Conservation (phyloP, 2,329 filamentous ascomycete genomes). For the Aulographum hederae region DNA sequence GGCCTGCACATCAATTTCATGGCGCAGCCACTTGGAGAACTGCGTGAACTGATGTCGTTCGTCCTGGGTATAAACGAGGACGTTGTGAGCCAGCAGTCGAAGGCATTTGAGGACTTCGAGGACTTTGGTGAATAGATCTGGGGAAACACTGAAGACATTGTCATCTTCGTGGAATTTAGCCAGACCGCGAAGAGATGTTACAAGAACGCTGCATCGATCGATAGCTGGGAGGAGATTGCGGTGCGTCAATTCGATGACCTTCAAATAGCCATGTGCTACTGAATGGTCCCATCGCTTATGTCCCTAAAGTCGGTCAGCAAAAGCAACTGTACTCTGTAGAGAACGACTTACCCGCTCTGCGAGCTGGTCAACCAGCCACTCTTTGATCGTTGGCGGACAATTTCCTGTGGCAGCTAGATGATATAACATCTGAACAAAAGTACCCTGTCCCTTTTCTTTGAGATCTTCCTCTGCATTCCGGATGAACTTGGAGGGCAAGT, state of each 20-base stretch:
- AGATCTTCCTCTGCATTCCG: conserved; percentile 61
- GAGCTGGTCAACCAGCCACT: conserved; percentile 78
- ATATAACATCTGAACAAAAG: conserved; percentile 59
- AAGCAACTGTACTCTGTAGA: conserved; percentile 6
- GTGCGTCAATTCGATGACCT: conserved; percentile 59
- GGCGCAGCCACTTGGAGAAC: conserved; percentile 71
- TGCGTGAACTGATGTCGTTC: conserved; percentile 61
- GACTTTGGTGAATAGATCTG: conserved; percentile 20
- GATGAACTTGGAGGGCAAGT: conserved; percentile 63
- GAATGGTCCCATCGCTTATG: conserved; percentile 93
- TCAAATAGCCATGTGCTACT: conserved; percentile 58
- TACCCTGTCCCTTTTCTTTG: conserved; percentile 42
- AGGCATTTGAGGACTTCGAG: conserved; percentile 58
- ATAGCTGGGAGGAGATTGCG: conserved; percentile 79
- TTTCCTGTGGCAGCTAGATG: conserved; percentile 74
- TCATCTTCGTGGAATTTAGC: conserved; percentile 61
- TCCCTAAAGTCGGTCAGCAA: conserved; percentile 32
- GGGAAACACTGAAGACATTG: conserved; percentile 33
- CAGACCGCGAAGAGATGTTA: conserved; percentile 68
- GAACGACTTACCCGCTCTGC: conserved; percentile 47
- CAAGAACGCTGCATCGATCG: conserved; percentile 63
- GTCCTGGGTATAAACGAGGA: conserved; percentile 51
- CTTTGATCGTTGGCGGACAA: conserved; percentile 54
- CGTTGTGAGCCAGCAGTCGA: conserved; percentile 55
- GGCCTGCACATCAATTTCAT: conserved; percentile 63